These are phyloP conservation scores for Plasmodium inui DNA, from an alignment of 169 alveolate genomes.

Conservation along the genomic window DNA sequence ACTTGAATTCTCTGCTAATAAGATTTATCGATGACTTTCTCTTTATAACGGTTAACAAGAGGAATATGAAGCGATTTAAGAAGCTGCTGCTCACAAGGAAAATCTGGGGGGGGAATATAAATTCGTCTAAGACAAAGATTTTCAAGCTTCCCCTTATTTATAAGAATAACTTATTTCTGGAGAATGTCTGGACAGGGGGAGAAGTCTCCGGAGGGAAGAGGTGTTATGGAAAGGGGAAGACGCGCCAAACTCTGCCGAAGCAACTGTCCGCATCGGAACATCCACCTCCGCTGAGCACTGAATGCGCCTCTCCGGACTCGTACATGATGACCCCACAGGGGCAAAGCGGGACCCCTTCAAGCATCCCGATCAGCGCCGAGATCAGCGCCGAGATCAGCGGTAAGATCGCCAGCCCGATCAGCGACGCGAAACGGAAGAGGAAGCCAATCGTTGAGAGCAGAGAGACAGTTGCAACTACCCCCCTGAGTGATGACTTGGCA, in stretches of 20 bases:
- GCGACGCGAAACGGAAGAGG: not conserved
- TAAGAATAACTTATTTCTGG: conserved; percentile 9
- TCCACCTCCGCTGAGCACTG: not conserved
- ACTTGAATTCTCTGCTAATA: conserved; percentile 30
- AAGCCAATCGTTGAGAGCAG: not conserved
- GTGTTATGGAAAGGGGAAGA: not conserved
- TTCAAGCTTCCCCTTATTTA: conserved; percentile 64
- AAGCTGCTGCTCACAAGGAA: conserved; percentile 41
- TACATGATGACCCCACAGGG: not conserved
- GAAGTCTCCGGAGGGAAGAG: not conserved
- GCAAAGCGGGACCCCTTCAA: not conserved
- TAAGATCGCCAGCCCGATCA: not conserved
- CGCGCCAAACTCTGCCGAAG: not conserved
- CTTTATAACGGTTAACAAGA: conserved; percentile 58
- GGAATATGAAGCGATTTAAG: conserved; percentile 46
- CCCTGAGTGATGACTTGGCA: not conserved
- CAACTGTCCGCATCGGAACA: not conserved
- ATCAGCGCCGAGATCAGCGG: not conserved
- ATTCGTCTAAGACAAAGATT: conserved; percentile 58
- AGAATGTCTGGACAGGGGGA: not conserved
- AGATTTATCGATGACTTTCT: conserved; percentile 71
- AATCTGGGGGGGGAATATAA: conserved; percentile 74
- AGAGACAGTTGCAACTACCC: not conserved
- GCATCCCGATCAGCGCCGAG: not conserved
- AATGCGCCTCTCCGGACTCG: not conserved